Base-by-base conservation (phyloP, 495 filamentous ascomycete species). In the Xylaria intraflava region DNA sequence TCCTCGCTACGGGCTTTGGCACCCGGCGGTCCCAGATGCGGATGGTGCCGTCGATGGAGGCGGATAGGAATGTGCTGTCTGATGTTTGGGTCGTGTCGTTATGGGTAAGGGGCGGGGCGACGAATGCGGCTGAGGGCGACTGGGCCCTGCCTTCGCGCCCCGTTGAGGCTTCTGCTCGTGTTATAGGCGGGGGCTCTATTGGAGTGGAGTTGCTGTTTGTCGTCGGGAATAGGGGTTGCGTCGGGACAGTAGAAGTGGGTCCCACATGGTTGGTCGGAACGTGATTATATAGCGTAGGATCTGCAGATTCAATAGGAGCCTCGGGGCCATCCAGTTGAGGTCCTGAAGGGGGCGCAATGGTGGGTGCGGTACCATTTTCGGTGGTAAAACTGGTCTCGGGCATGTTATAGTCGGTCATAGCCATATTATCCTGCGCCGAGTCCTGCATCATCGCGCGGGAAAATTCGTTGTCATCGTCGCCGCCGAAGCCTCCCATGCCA, bases 11-110 rank as follows among this genome's bases (percentile, higher is more conserved):
- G 3, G 94, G 85, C 49, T 83, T 78, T 11, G 78, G 80, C 57
- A 85, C 78, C 16, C 93, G 82, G 36, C 90, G 81, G 65, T 98
- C 93, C 92, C 93, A 98, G 52, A 98, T 74, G 22, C 88, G 83
- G 50, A 97, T 83, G 2, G 84, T 86, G 39, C 93, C 93, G 69
- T 97, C 88, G 6, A 94, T 87, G 1, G 87, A 86, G 16, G 92
- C 86, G 43, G 88, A 85, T 30, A 97, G 75, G 66, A 98, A 97
- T 11, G 84, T 91, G 24, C 79, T 83, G 42, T 89, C 81, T 0
- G 73, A 82, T 42, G 61, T 70, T 60, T 69, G 78, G 38, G 59
- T 74, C 49, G 53, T 64, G 57, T 78, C 69, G 43, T 66, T 51
- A 42, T 66, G 67, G 0, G 60, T 36, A 0, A 62, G 59, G n/a